Evolutionary conservation across 805 yeast species (phyloP), one percentile per base, ranked within the genome.

Genomic region (Pichia cephalocereana): DNA sequence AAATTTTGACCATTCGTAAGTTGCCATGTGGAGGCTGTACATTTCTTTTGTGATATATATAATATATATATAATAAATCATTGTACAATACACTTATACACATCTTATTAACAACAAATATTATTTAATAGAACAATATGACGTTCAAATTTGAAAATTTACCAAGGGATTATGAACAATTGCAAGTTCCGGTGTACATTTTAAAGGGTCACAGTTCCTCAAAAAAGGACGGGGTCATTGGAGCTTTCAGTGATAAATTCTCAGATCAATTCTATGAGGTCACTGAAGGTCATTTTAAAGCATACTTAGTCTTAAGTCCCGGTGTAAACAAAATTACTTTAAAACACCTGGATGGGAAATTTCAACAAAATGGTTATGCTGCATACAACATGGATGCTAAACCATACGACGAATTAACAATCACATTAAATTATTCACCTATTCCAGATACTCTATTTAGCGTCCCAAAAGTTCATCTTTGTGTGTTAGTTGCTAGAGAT

Each of bases 401-500:
- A 11, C 46, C 58, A 1, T 51, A 53, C 34, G 62, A 53, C 38
- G 50, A 54, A 42, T 39, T 49, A 6, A 17, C 26, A 12, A 41
- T 55, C 19, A 60, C 56, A 0, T 60, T 83, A 40, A 65, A 65
- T 46, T 83, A 80, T 60, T 62, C 70, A 0, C 89, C 88, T 0
- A 58, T 84, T 28, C 57, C 79, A 18, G 45, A 47, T 6, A 46
- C 43, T n/a, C 44, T 42, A 5, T 50, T 52, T n/a, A 31, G 42
- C 47, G 79, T 84, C 56, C 85, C 85, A 43, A 93, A 93, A 0
- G 67, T 90, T n/a, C 93, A 90, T 63, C 64, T 90, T 44, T 88
- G 93, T 59, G 61, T 89, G 9, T 61, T 91, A 14, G 65, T 88
- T 2, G 97, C 86, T 2, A 73, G 69, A 46, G 98, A 90, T 59